Conservation (phyloP, 2,329 filamentous ascomycete genomes). For the Xylariaceae sp. region DNA sequence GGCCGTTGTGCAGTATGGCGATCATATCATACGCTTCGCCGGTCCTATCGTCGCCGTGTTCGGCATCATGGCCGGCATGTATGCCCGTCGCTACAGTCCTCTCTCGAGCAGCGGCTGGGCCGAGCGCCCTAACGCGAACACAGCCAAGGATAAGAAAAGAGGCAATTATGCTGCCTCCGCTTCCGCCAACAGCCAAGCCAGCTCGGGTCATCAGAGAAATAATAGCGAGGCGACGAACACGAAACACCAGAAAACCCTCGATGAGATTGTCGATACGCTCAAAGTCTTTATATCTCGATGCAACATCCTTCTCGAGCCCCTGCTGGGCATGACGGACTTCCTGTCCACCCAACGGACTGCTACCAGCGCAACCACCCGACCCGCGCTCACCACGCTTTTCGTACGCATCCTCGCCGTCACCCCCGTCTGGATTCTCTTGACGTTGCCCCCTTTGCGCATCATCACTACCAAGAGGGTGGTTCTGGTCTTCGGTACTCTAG, state of each 20-base stretch:
- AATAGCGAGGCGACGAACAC: constrained; percentile 59
- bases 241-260: constrained; percentile 86
- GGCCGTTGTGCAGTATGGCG: constrained; percentile 81
- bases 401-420: constrained; percentile 84
- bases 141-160: constrained; percentile 28
- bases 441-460: constrained; percentile 75
- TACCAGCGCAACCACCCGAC: constrained; percentile 84
- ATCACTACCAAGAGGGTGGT: constrained; percentile 82
- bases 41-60: constrained; percentile 80
- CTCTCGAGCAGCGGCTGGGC: constrained; percentile 78
- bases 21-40: constrained; percentile 72
- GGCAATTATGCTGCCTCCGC: constrained; percentile 33
- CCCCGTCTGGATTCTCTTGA: constrained; percentile 80
- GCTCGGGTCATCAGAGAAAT: constrained; percentile 40
- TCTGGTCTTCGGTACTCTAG: constrained; percentile 78
- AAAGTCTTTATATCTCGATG: constrained; percentile 87
- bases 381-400: constrained; percentile 84
- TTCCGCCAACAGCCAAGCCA: constrained; percentile 24
- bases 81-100: constrained; percentile 82
- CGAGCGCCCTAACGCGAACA: constrained; percentile 37
- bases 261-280: constrained; percentile 93
- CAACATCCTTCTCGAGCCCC: constrained; percentile 85
- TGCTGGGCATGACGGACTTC: constrained; percentile 87
- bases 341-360: constrained; percentile 85
- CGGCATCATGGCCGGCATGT: constrained; percentile 85